Evolutionary conservation across 1,284 basidiomycete species (phyloP).

Genomic region (Boletus hoseneyae): DNA sequence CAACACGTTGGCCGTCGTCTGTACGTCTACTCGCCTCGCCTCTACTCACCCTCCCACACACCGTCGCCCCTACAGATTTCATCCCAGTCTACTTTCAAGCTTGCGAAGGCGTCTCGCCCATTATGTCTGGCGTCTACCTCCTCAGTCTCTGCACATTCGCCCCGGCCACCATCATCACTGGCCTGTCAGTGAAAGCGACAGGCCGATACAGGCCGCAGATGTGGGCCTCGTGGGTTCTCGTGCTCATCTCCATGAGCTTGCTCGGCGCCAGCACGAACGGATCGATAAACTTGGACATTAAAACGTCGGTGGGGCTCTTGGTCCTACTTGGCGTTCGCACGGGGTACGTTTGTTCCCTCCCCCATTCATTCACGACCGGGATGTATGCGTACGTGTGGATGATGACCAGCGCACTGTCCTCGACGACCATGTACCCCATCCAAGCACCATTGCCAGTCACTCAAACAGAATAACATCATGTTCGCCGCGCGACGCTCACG

Average conservation of each 20-base stretch:
- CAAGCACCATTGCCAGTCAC: conserved; percentile 30
- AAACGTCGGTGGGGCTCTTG: conserved; percentile 7
- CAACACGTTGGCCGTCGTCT: conserved; percentile 5
- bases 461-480: conserved; percentile 1
- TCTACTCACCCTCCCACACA: too few species aligned
- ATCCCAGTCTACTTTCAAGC: conserved; percentile 22
- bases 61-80: conserved; percentile 9
- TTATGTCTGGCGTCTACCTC: conserved; percentile 15
- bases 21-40: conserved; percentile 4
- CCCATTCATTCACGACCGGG: too few species aligned
- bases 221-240: conserved; percentile 14
- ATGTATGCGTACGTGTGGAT: not conserved
- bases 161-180: conserved; percentile 5
- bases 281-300: not conserved
- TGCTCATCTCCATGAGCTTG: conserved; percentile 10
- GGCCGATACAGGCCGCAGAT: conserved; percentile 17
- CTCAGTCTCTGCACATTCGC: conserved; percentile 18
- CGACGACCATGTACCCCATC: conserved; percentile 29
- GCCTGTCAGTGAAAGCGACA: conserved; percentile 11
- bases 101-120: conserved; percentile 12
- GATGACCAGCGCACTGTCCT: conserved; percentile 10
- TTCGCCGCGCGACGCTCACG: too few species aligned
- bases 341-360: conserved; percentile 6
- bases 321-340: conserved; percentile 16
- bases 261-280: conserved; percentile 1